Evolutionary conservation across 306 rosid species (phyloP), one percentile per base, ranked within the genome.

Genomic region (Lathyrus sativus): DNA sequence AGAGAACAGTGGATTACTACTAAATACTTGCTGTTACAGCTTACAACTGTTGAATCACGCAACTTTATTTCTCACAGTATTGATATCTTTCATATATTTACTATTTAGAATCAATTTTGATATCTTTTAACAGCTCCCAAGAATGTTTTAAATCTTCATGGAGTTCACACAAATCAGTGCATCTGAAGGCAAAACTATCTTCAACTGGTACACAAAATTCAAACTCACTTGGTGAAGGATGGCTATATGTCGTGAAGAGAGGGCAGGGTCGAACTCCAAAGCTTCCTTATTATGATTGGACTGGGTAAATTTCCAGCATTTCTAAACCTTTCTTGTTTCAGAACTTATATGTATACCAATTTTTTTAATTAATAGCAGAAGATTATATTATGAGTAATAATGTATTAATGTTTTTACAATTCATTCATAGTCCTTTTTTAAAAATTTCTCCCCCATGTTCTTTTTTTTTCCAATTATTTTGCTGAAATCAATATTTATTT

Each of bases 71-170:
- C 10, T 43, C 29, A 3, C 2, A 10, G 41, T 51, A 29, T 53
- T 56, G 7, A 14, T 58, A 56, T 58, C 62, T 44, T 62, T 73
- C 28, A 4, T 42, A 57, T 41, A 62, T 62, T 69, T 73, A 58
- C 51, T 39, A 62, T 62, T 73, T n/a, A 53, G 53, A 65, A 67
- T 54, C 68, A 70, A 65, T 70, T 77, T 50, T 77, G 46, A 70
- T 39, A 59, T 76, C 48, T 76, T 72, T 68, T 76, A 82, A 82
- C 86, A 93, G 98, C 76, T 58, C 98, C 46, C 98, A 93, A 87
- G 97, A 93, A 61, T 93, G 98, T 77, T 93, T 93, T 76, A 93
- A 93, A 83, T 84, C 88, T 46, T 90, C 97, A 13, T 93, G 98
- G 98, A 86, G 86, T 86, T 79, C 86, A 5, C 98, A 93, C 82